Evolutionary conservation across 2,329 filamentous ascomycete genomes (phyloP).

Genomic region (Zalaria obscura): DNA sequence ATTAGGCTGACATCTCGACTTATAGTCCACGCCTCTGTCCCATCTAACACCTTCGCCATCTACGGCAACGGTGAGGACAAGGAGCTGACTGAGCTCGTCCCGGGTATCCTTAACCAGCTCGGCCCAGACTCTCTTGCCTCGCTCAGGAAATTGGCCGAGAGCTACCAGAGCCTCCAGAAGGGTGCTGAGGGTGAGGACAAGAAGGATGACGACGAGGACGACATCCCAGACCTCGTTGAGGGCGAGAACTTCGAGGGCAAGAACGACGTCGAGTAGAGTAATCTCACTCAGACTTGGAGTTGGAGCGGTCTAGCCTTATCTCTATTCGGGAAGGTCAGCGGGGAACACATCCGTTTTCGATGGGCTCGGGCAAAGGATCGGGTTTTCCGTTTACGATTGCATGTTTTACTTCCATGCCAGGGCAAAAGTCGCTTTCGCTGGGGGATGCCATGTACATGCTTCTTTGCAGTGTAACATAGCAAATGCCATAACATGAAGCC

Average conservation of each 20-base stretch:
- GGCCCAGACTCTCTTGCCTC: slow-evolving; percentile 95
- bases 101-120: slow-evolving; percentile 98
- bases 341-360: too few species aligned
- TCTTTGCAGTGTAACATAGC: not conserved
- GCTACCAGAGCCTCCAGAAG: slow-evolving; percentile 99
- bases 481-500: not conserved
- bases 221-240: slow-evolving; percentile 93
- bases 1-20: too few species aligned
- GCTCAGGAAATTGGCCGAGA: slow-evolving; percentile 95
- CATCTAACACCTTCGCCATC: slow-evolving; percentile 98
- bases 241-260: slow-evolving; percentile 96
- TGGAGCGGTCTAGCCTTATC: too few species aligned
- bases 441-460: not conserved
- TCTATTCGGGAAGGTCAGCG: too few species aligned
- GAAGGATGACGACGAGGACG: slow-evolving; percentile 60
- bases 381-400: too few species aligned
- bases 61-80: slow-evolving; percentile 99
- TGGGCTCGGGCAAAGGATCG: too few species aligned
- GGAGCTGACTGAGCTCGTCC: slow-evolving; percentile 98
- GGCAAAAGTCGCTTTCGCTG: slow-evolving; percentile 78
- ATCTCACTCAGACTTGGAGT: not conserved
- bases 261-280: slow-evolving; percentile 62
- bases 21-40: slow-evolving; percentile 87
- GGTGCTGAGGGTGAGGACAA: slow-evolving; percentile 56
- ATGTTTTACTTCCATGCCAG: slow-evolving; percentile 47